A percentile compares a stretch with the other conserved stretches of the same genome.
These are phyloP conservation scores for Capsicum baccatum DNA, from an alignment of 257 asterid genomes.

Conservation along the genomic window DNA sequence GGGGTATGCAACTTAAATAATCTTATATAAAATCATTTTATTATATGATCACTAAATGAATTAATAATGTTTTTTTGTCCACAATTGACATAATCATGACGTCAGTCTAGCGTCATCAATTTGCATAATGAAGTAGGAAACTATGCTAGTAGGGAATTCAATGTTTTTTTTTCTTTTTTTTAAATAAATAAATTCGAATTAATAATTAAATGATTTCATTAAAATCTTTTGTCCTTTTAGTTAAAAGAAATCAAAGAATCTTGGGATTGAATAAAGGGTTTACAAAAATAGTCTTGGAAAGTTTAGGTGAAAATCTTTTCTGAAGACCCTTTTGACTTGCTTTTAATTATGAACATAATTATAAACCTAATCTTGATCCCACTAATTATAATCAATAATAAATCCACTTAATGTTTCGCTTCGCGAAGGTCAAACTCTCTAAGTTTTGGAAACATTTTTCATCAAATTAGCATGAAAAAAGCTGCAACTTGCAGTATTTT, in stretches of 20 bases:
- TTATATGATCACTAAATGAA: background rate
- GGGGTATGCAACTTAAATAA: slow-evolving; percentile 9
- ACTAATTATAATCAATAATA: background rate
- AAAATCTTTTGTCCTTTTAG: too few relatives aligned
- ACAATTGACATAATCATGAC: slow-evolving; percentile 13
- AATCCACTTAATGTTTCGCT: too few relatives aligned
- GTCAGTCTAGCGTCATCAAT: background rate
- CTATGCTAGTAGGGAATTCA: background rate
- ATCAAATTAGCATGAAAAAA: too few relatives aligned
- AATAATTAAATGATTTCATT: background rate
- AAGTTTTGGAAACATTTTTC: too few relatives aligned
- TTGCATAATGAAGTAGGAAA: background rate
- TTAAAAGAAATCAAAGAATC: too few relatives aligned
- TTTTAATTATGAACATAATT: slow-evolving; percentile 9
- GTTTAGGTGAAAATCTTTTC: slow-evolving; percentile 19
- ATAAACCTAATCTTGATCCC: slow-evolving; percentile 18
- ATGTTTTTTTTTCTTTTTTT: too few relatives aligned
- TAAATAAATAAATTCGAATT: background rate
- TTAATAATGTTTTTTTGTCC: background rate
- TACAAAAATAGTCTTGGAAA: background rate
- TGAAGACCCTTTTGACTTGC: slow-evolving; percentile 25
- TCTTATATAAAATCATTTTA: slow-evolving; percentile 15
- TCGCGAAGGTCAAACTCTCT: too few relatives aligned
- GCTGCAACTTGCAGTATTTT: too few relatives aligned
- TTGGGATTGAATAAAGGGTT: background rate